Conservation (phyloP, 2,329 filamentous ascomycete genomes). For the Drechslera avenae region DNA sequence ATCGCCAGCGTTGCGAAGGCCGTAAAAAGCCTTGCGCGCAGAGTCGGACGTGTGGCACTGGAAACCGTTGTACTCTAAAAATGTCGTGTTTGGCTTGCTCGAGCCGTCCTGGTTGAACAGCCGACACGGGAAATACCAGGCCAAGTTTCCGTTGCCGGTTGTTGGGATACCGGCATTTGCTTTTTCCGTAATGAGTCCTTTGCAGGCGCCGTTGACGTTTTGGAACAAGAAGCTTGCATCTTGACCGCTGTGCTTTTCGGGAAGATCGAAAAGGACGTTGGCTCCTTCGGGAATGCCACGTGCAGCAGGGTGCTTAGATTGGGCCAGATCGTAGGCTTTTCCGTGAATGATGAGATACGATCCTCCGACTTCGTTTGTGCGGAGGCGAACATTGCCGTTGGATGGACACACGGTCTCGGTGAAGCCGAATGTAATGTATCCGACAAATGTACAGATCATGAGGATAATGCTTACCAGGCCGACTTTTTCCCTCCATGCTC, state of each 20-base stretch:
- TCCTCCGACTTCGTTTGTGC: constrained; percentile 76
- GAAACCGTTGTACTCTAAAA: constrained; percentile 80
- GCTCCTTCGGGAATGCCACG: constrained; percentile 73
- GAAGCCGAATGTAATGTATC: constrained; percentile 96
- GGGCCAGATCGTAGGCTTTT: constrained; percentile 79
- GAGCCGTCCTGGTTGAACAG: constrained; percentile 95
- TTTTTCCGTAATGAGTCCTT: constrained; percentile 78
- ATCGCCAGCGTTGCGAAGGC: constrained; percentile 72
- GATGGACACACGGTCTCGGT: constrained; percentile 82
- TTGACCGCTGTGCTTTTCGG: constrained; percentile 79
- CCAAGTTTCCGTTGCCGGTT: constrained; percentile 71
- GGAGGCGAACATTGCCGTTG: constrained; percentile 70
- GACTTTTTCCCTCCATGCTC: constrained; percentile 98
- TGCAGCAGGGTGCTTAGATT: constrained; percentile 78
- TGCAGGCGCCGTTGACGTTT: constrained; percentile 97
- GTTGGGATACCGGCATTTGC: constrained; percentile 78
- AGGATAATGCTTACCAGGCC: constrained; percentile 93
- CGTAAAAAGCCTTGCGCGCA: constrained; percentile 77
- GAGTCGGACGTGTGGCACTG: constrained; percentile 79
- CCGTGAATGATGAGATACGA: constrained; percentile 98
- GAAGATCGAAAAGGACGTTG: constrained; percentile 88
- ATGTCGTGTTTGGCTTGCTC: constrained; percentile 72
- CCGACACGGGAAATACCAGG: constrained; percentile 96
- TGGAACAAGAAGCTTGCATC: constrained; percentile 98
- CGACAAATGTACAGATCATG: constrained; percentile 83